These are phyloP conservation scores for Inonotus obliquus DNA, from an alignment of 1,284 basidiomycete species.

Conservation along the genomic window DNA sequence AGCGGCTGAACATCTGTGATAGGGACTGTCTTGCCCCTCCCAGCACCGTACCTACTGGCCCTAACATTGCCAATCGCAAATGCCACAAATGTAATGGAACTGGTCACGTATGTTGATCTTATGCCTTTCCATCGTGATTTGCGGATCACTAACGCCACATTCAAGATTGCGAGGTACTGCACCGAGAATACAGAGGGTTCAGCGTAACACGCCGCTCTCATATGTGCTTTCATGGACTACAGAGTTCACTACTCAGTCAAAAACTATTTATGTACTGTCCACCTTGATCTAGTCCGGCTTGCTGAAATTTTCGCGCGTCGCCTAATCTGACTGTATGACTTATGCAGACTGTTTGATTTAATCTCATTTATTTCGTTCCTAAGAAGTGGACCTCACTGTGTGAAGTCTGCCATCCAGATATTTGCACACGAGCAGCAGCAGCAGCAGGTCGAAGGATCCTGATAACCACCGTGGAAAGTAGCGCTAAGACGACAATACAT, in stretches of 20 bases:
- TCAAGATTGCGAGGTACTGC: constrained; percentile 74
- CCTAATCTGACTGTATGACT: background rate
- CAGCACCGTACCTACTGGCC: constrained; percentile 38
- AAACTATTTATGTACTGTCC: background rate
- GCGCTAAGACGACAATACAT: background rate
- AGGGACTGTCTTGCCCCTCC: constrained; percentile 75
- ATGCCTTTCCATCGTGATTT: background rate
- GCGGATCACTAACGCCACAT: constrained; percentile 19
- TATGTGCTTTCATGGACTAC: background rate
- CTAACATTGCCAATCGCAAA: constrained; percentile 59
- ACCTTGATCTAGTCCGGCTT: background rate
- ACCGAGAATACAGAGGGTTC: constrained; percentile 49
- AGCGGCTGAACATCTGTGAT: background rate
- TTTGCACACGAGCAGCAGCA: no score
- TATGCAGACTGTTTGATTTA: background rate
- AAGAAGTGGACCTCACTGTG: background rate
- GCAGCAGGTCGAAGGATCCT: no score
- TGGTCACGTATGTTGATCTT: constrained; percentile 59
- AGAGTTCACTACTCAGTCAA: background rate
- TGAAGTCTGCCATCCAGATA: background rate
- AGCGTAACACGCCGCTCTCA: constrained; percentile 18
- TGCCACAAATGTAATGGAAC: constrained; percentile 85
- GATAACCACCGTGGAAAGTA: background rate
- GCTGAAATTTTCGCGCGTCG: background rate
- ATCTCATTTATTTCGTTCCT: background rate